A percentile compares a stretch with the other conserved stretches of the same genome.
phyloP scores from a whole-genome alignment of 192 early-diverging fungal species.

The Obelidium mucronatum region DNA sequence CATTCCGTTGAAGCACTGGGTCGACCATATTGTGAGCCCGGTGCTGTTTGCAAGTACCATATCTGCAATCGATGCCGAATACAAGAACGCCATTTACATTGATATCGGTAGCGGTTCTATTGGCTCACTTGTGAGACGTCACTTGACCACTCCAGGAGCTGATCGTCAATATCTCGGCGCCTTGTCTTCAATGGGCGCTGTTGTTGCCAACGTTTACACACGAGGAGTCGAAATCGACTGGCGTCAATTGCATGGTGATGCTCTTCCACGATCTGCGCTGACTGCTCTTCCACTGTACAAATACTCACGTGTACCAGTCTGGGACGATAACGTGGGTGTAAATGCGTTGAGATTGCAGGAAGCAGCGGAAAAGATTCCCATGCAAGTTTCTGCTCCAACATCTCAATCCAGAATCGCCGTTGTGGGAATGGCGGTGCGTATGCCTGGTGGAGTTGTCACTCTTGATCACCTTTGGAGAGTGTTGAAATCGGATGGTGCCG shows the following conservation, averaged over 20 bases:
- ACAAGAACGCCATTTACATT: background rate
- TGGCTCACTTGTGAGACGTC: background rate
- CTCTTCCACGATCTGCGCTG: background rate
- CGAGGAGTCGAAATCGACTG: background rate
- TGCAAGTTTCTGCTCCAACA: background rate
- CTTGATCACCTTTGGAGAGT: background rate
- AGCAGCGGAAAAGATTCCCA: background rate
- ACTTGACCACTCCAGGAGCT: background rate
- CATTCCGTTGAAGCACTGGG: slow-evolving; percentile 15
- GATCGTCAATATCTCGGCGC: background rate
- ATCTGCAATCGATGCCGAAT: background rate
- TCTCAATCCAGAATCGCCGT: background rate
- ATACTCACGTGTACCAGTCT: background rate
- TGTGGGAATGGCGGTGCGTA: background rate
- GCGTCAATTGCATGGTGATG: background rate
- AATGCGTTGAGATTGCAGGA: background rate
- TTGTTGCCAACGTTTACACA: background rate
- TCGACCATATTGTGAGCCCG: slow-evolving; percentile 1
- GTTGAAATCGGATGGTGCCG: background rate
- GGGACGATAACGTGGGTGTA: background rate
- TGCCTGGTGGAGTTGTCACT: background rate
- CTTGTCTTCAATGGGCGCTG: background rate
- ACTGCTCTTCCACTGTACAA: background rate
- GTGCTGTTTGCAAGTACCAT: background rate
- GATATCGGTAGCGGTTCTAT: background rate